phyloP scores from a whole-genome alignment of 2,329 filamentous ascomycete genomes.

The Bipolaris bicolor region DNA sequence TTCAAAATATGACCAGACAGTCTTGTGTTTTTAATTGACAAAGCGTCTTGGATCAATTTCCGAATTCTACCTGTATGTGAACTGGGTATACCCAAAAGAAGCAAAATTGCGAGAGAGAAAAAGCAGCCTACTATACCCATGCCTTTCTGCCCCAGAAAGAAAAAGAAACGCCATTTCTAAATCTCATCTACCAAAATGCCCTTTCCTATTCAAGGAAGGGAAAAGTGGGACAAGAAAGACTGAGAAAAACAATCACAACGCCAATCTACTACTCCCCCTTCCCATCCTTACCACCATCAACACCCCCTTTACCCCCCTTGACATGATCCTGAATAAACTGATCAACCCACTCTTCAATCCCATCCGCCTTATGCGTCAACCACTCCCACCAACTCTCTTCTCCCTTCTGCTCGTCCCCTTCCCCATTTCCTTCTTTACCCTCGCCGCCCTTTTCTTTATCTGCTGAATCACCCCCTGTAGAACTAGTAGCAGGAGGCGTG shows the following conservation, averaged over 20 bases:
- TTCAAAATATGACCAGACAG: no score
- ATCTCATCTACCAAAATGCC: no score
- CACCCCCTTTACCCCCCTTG: conserved; percentile 9
- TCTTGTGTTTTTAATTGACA: no score
- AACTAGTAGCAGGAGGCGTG: conserved; percentile 8
- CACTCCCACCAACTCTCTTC: conserved; percentile 46
- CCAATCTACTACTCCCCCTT: background rate
- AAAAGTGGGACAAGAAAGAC: background rate
- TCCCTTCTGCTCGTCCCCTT: background rate
- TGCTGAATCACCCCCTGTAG: background rate
- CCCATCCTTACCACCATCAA: background rate
- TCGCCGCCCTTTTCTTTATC: background rate
- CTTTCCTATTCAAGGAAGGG: background rate
- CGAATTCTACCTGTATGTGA: no score
- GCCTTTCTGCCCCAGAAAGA: no score
- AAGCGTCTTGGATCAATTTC: no score
- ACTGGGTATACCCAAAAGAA: no score
- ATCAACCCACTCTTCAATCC: conserved; percentile 47
- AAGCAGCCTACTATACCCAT: no score
- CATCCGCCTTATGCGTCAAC: conserved; percentile 46
- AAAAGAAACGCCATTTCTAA: no score
- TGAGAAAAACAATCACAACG: background rate
- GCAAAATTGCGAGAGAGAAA: no score
- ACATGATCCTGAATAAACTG: conserved; percentile 39
- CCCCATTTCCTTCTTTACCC: background rate